phyloP scores from a whole-genome alignment of 2,329 filamentous ascomycete genomes.

The Penicillium glabrum region DNA sequence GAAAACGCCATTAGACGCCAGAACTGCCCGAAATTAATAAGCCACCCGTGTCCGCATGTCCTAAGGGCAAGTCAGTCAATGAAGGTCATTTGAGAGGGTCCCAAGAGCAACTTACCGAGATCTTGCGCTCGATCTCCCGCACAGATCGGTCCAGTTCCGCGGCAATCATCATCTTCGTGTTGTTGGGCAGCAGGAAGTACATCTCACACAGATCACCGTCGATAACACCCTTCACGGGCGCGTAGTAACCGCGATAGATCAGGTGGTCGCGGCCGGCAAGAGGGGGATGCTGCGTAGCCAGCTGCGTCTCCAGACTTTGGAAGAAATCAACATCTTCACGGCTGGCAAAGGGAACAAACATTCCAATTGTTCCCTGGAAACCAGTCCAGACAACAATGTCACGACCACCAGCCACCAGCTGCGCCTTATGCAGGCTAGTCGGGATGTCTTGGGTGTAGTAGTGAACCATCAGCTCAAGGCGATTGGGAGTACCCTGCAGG shows the following conservation, averaged over 20 bases:
- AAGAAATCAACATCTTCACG: slow-evolving; percentile 98
- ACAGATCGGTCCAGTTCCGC: slow-evolving; percentile 88
- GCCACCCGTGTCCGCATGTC: slow-evolving; percentile 60
- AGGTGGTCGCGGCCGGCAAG: slow-evolving; percentile 91
- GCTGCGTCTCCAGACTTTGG: slow-evolving; percentile 84
- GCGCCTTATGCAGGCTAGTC: slow-evolving; percentile 83
- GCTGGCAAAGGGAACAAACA: slow-evolving; percentile 85
- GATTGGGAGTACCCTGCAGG: slow-evolving; percentile 82
- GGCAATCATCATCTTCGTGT: slow-evolving; percentile 94
- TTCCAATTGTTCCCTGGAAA: slow-evolving; percentile 89
- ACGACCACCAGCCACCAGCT: slow-evolving; percentile 85
- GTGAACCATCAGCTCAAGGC: slow-evolving; percentile 81
- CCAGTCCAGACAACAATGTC: slow-evolving; percentile 93
- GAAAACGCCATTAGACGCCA: slow-evolving; percentile 28
- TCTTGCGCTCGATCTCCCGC: slow-evolving; percentile 92
- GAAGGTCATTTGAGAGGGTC: neutral
- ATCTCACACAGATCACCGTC: slow-evolving; percentile 96
- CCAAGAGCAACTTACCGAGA: slow-evolving; percentile 58
- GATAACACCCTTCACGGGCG: slow-evolving; percentile 92
- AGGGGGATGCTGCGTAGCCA: slow-evolving; percentile 82
- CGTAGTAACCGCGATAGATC: slow-evolving; percentile 94
- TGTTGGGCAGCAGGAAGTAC: slow-evolving; percentile 77
- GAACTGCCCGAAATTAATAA: slow-evolving; percentile 42
- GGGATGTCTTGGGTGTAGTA: slow-evolving; percentile 91
- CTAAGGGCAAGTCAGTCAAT: slow-evolving; percentile 31